A percentile compares a stretch with the other conserved stretches of the same genome.
phyloP scores from a whole-genome alignment of 164 flowering plant species.

The Litsea cubeba region DNA sequence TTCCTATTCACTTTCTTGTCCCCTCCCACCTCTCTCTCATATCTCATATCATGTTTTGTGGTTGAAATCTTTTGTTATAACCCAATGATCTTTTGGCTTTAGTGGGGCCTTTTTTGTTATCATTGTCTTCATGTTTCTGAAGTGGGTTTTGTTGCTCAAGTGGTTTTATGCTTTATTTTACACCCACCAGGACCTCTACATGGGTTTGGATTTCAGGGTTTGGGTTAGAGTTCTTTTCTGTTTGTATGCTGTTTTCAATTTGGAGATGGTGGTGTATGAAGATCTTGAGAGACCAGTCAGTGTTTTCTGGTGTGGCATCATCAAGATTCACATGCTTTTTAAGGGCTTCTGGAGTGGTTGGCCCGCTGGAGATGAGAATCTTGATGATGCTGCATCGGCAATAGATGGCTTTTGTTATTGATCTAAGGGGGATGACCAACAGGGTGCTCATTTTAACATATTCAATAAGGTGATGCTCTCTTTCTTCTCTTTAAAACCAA shows the following conservation, averaged over 20 bases:
- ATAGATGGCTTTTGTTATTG: slow-evolving; percentile 29
- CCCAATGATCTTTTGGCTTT: too few species aligned
- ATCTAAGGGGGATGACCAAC: background rate
- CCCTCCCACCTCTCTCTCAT: too few species aligned
- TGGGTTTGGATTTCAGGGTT: slow-evolving; percentile 11
- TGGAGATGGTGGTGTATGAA: slow-evolving; percentile 6
- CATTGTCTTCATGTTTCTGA: slow-evolving; percentile 1
- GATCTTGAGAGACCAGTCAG: slow-evolving; percentile 28
- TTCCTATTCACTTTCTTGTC: too few species aligned
- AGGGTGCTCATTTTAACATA: too few species aligned
- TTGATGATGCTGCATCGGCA: slow-evolving; percentile 70
- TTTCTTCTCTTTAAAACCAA: too few species aligned
- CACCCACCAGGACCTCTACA: too few species aligned
- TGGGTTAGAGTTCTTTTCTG: slow-evolving; percentile 26
- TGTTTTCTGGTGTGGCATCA: slow-evolving; percentile 53
- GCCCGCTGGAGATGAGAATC: slow-evolving; percentile 30
- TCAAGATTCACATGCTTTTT: slow-evolving; percentile 55
- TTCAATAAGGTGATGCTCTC: too few species aligned
- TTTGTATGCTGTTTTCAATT: background rate
- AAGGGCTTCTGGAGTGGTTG: slow-evolving; percentile 5
- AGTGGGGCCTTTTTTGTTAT: too few species aligned
- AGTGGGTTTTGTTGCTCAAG: slow-evolving; percentile 5
- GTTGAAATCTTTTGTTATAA: too few species aligned
- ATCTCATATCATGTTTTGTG: too few species aligned
- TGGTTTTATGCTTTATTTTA: background rate